These are phyloP conservation scores for Pseudopithomyces chartarum DNA, from an alignment of 2,329 filamentous ascomycete genomes.

Conservation along the genomic window DNA sequence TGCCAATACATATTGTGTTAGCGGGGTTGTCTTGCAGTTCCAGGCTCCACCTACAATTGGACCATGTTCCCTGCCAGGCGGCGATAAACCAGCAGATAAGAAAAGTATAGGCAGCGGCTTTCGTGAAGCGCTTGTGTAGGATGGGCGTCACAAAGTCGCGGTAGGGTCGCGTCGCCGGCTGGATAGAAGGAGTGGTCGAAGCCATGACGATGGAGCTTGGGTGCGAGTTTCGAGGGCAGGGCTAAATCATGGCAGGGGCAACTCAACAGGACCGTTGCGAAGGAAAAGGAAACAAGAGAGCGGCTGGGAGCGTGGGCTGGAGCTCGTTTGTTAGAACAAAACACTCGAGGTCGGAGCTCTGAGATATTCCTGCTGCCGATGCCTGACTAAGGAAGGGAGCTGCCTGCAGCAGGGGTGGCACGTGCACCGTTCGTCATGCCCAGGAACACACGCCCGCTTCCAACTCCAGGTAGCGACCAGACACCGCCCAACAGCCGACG, in stretches of 20 bases:
- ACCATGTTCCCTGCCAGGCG: conserved; percentile 69
- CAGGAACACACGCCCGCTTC: conserved; percentile 22
- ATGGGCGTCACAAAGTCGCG: conserved; percentile 90
- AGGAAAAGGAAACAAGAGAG: background rate
- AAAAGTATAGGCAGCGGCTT: conserved; percentile 72
- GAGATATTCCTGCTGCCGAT: conserved; percentile 20
- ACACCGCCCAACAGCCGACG: background rate
- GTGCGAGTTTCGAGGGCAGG: conserved; percentile 13
- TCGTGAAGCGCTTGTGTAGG: conserved; percentile 83
- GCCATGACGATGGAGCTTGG: conserved; percentile 24
- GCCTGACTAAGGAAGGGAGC: conserved; percentile 13
- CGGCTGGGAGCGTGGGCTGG: background rate
- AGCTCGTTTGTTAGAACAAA: conserved; percentile 22
- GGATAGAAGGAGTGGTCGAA: conserved; percentile 16
- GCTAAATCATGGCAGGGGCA: background rate
- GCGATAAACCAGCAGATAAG: conserved; percentile 75
- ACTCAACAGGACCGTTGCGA: background rate
- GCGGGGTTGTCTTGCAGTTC: conserved; percentile 6
- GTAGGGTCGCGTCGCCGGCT: conserved; percentile 65
- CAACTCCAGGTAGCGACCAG: conserved; percentile 33
- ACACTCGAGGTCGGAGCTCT: conserved; percentile 31
- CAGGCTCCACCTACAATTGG: conserved; percentile 60
- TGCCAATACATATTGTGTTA: conserved; percentile 44
- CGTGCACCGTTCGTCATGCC: conserved; percentile 32
- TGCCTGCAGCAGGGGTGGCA: conserved; percentile 21